These are phyloP conservation scores for Yamadazyma dushanensis DNA, from an alignment of 1,139 yeast species.

Conservation along the genomic window DNA sequence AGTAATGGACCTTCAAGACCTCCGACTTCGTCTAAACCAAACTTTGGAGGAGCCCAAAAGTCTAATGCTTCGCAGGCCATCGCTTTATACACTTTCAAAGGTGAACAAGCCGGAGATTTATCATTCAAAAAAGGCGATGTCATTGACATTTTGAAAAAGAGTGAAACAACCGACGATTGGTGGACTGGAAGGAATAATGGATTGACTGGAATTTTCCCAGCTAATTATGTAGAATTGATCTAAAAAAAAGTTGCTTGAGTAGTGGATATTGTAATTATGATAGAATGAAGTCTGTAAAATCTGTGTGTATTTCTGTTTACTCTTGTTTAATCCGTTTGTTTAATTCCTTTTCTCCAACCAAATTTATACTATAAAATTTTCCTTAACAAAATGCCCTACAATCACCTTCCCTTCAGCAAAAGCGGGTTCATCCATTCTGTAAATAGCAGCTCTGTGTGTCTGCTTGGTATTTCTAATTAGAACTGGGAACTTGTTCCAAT, in stretches of 20 bases:
- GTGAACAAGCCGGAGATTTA: conserved; percentile 89
- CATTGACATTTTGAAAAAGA: conserved; percentile 81
- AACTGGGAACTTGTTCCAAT: conserved; percentile 73
- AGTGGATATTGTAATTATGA: not conserved
- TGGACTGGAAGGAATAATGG: conserved; percentile 95
- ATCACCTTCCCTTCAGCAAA: conserved; percentile 70
- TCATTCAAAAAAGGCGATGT: conserved; percentile 94
- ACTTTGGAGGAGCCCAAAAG: conserved; percentile 43
- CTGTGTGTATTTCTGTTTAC: not conserved
- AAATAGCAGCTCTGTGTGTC: conserved; percentile 82
- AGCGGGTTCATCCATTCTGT: conserved; percentile 52
- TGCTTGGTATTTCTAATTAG: conserved; percentile 63
- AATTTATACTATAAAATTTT: conserved; percentile 23
- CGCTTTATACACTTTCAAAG: conserved; percentile 84
- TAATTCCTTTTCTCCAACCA: no score
- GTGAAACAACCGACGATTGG: conserved; percentile 93
- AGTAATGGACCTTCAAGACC: conserved; percentile 40
- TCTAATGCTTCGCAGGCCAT: conserved; percentile 73
- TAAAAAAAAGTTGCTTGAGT: conserved; percentile 26
- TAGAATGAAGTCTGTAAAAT: not conserved
- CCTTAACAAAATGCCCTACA: conserved; percentile 61
- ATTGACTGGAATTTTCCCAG: conserved; percentile 90
- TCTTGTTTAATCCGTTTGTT: no score
- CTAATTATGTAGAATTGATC: conserved; percentile 88
- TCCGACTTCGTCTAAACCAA: conserved; percentile 52